Base-by-base conservation (phyloP, 176 grass and related monocot species). In the Eragrostis nindensis region DNA sequence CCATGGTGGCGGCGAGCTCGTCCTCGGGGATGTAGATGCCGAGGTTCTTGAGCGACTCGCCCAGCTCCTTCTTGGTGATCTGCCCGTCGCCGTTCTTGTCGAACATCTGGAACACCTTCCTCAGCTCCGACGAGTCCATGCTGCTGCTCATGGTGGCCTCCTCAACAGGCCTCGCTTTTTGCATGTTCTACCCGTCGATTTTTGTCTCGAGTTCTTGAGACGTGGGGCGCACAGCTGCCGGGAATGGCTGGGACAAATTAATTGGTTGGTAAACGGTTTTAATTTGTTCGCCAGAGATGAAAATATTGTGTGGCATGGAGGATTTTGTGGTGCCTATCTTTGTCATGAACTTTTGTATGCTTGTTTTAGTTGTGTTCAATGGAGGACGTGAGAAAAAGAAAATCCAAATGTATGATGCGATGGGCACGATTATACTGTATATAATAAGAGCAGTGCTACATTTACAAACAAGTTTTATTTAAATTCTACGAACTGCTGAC, bases 61-160 rank as follows among this genome's bases (percentile, higher is more conserved):
- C 75, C 3, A 94, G 84, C 63, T 94, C 92, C 22, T 87, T 80
- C 81, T 84, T 91, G 44, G 89, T 94, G 84, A 94, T 90, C 75
- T 79, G 69, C 12, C 92, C 92, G 12, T 94, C 84, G 4, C 87
- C 92, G 21, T 94, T 86, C 65, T 83, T 85, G 55, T 94, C 92
- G 49, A 94, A 94, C 89, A 94, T 94, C 72, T 87, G 84, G 72
- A 94, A 94, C 17, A 94, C 92, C 65, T 80, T 91, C 81, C 63
- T 66, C 42, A 94, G 80, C 73, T 94, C 92, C 50, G 87, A 77
- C 77, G 79, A 62, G 26, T 94, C 89, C 61, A 80, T 78, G 74
- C 40, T 10, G 78, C 50, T 18, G 46, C 53, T 89, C 48, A 70
- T 67, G 4, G 2, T 36, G 8, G 49, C 27, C 11, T 43, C 52